phyloP scores from a whole-genome alignment of 768 basidiomycete species.

The Suillus alpinus region DNA sequence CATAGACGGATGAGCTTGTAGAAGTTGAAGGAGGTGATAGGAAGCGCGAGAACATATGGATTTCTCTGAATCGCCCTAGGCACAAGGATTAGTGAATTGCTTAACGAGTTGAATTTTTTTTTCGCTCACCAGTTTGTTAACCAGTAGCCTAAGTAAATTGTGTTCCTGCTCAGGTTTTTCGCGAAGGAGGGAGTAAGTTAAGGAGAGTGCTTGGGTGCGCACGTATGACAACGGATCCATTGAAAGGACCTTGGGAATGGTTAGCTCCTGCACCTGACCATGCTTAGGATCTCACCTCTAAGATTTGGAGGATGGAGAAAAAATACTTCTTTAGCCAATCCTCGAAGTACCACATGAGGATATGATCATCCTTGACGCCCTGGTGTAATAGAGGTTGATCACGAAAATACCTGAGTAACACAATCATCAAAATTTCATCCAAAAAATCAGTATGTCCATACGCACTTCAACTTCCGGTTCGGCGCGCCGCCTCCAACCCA shows the following conservation, averaged over 20 bases:
- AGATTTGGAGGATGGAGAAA: slow-evolving; percentile 84
- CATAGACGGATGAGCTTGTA: slow-evolving; percentile 93
- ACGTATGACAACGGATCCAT: slow-evolving; percentile 87
- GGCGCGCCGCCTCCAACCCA: slow-evolving; percentile 95
- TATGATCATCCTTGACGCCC: slow-evolving; percentile 62
- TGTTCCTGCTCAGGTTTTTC: slow-evolving; percentile 98
- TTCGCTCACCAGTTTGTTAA: slow-evolving; percentile 82
- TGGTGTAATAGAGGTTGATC: slow-evolving; percentile 78
- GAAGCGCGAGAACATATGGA: slow-evolving; percentile 87
- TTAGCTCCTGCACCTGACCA: background rate
- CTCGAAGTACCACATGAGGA: slow-evolving; percentile 89
- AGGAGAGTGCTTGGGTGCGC: slow-evolving; percentile 75
- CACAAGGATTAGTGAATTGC: background rate
- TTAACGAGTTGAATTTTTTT: background rate
- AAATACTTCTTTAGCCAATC: slow-evolving; percentile 98
- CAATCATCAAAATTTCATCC: background rate
- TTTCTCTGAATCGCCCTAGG: slow-evolving; percentile 85
- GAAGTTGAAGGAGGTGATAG: slow-evolving; percentile 81
- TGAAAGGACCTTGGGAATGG: slow-evolving; percentile 57
- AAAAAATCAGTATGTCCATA: slow-evolving; percentile 7
- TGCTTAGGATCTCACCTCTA: slow-evolving; percentile 59
- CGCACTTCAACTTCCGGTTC: slow-evolving; percentile 79
- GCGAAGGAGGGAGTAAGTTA: slow-evolving; percentile 76
- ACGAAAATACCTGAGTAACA: slow-evolving; percentile 72
- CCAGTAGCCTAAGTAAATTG: slow-evolving; percentile 86